Conservation (phyloP, 352 stramenopile genomes). For the Phytophthora multivora region DNA sequence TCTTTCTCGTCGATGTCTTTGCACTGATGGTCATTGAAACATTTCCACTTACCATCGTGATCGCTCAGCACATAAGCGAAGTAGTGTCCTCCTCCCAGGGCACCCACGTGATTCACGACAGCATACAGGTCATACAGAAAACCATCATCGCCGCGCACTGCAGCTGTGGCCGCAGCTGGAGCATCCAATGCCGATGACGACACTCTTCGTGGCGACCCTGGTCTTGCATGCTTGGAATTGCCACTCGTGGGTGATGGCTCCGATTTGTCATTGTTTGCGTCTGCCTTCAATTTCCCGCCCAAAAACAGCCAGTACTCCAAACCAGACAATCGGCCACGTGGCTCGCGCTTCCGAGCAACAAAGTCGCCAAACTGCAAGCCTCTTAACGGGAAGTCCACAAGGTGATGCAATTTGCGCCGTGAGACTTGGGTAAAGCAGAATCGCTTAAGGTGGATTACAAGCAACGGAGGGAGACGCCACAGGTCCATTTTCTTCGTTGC, state of each 20-base stretch:
- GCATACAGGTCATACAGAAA: slow-evolving; percentile 96
- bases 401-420: slow-evolving; percentile 95
- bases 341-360: slow-evolving; percentile 65
- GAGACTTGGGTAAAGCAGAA: slow-evolving; percentile 97
- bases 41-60: slow-evolving; percentile 95
- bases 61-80: slow-evolving; percentile 86
- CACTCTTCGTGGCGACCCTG: slow-evolving; percentile 18
- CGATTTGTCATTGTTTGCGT: slow-evolving; percentile 8
- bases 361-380: slow-evolving; percentile 90
- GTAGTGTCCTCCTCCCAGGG: slow-evolving; percentile 96
- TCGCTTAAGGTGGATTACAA: slow-evolving; percentile 99
- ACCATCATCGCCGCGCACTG: slow-evolving; percentile 50
- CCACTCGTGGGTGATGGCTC: slow-evolving; percentile 11
- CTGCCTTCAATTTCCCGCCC: slow-evolving; percentile 62
- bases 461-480: slow-evolving; percentile 95
- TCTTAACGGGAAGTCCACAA: slow-evolving; percentile 96
- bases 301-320: slow-evolving; percentile 79
- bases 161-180: slow-evolving; percentile 62
- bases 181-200: slow-evolving; percentile 53
- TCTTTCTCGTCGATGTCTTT: slow-evolving; percentile 89
- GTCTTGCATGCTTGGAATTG: slow-evolving; percentile 8
- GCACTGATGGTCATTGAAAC: slow-evolving; percentile 97
- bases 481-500: slow-evolving; percentile 97
- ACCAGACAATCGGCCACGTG: slow-evolving; percentile 47
- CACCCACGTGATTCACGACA: slow-evolving; percentile 98